Percentiles rank a stretch among this genome's conserved stretches.
Evolutionary conservation across 768 basidiomycete species (phyloP).

Genomic region (Ephemerocybe angulata): DNA sequence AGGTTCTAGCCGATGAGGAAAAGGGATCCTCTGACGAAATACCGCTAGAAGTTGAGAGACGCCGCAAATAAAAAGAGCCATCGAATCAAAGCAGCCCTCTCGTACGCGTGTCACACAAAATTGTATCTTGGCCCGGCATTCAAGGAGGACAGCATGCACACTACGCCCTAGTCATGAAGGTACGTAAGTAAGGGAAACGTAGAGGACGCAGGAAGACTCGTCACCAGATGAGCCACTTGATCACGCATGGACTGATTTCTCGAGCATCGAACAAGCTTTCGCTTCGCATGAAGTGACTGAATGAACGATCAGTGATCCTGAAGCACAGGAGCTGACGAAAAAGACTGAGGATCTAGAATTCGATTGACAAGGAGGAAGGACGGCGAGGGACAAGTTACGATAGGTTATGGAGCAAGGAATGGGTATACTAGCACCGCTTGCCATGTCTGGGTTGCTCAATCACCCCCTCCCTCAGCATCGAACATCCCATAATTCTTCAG

Average conservation of each 20-base stretch:
- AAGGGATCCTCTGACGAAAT: too few relatives aligned
- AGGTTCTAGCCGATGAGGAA: too few relatives aligned
- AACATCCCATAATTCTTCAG: constrained; percentile 63
- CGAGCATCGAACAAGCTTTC: neutral
- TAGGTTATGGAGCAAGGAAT: neutral
- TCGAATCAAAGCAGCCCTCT: neutral
- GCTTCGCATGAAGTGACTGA: too few relatives aligned
- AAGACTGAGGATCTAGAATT: too few relatives aligned
- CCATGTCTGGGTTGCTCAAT: constrained; percentile 3
- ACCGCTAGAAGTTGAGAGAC: too few relatives aligned
- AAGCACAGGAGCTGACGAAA: too few relatives aligned
- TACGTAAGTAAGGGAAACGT: neutral
- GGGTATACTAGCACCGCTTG: neutral
- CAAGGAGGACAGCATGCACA: neutral
- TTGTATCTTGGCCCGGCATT: neutral
- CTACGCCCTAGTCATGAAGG: neutral
- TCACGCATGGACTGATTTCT: neutral
- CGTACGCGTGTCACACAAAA: neutral
- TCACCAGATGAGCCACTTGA: neutral
- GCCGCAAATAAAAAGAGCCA: neutral
- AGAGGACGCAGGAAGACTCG: neutral
- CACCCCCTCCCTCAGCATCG: constrained; percentile 10
- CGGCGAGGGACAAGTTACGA: neutral
- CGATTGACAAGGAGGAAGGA: too few relatives aligned
- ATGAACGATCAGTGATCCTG: too few relatives aligned